Conservation (phyloP, 2,329 filamentous ascomycete species). For the Triangularia setosa region DNA sequence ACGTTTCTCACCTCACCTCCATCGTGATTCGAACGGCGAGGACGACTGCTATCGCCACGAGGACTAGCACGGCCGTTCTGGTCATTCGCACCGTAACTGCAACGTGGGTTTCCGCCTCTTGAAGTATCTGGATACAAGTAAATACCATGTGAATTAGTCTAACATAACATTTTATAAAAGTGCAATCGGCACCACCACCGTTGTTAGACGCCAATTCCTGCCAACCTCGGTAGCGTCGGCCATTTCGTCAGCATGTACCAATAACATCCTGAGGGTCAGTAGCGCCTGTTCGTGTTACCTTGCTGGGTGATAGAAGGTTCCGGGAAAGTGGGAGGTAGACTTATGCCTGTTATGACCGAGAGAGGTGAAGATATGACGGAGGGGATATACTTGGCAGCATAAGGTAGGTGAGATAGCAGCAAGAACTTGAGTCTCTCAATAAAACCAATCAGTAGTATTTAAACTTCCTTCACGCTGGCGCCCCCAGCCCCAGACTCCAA, state of each 20-base stretch:
- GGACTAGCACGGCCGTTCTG: neutral
- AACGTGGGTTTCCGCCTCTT: neutral
- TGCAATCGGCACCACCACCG: neutral
- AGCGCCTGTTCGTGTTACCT: slow-evolving; percentile 2
- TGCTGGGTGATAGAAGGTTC: neutral
- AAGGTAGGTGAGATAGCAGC: neutral
- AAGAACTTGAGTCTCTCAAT: neutral
- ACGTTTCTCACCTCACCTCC: neutral
- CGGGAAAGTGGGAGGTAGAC: neutral
- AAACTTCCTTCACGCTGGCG: slow-evolving; percentile 15
- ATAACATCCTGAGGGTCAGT: neutral
- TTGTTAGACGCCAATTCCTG: neutral
- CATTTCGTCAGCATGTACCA: neutral
- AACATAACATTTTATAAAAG: neutral
- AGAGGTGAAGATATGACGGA: neutral
- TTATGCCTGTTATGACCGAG: neutral
- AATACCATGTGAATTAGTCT: neutral
- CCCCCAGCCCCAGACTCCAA: slow-evolving; percentile 28
- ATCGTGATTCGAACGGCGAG: neutral
- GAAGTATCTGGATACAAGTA: no score
- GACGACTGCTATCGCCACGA: neutral
- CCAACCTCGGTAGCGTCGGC: neutral
- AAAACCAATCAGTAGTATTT: neutral
- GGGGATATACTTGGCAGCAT: no score
- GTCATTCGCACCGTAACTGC: neutral